Evolutionary conservation across 345 rosid species (phyloP).

Genomic region (Firmiana major): DNA sequence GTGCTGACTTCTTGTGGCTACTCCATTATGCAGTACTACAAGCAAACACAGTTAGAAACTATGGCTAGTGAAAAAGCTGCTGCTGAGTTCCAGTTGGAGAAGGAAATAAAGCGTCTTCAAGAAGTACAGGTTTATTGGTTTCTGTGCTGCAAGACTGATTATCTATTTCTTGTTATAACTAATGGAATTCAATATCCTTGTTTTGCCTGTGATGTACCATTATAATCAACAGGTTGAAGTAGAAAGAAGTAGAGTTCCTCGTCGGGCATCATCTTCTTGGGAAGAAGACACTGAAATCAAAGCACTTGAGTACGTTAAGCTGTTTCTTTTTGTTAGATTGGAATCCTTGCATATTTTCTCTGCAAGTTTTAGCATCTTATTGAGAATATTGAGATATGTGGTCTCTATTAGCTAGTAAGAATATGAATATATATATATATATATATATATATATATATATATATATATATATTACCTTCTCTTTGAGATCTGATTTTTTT

Average conservation of each 20-base stretch:
- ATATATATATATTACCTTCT: background rate
- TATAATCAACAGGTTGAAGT: slow-evolving; percentile 61
- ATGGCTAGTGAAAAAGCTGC: slow-evolving; percentile 99
- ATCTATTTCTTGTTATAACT: background rate
- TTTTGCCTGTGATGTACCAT: slow-evolving; percentile 8
- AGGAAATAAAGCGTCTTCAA: slow-evolving; percentile 78
- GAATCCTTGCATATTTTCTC: background rate
- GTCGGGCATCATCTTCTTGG: slow-evolving; percentile 76
- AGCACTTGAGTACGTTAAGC: slow-evolving; percentile 75
- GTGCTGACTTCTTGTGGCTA: slow-evolving; percentile 14
- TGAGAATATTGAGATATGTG: background rate
- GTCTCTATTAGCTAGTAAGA: background rate
- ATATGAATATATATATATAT: too few species aligned
- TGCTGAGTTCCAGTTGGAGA: slow-evolving; percentile 95
- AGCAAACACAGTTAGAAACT: slow-evolving; percentile 97
- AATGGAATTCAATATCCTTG: background rate
- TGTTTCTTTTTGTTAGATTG: background rate
- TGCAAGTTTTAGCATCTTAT: slow-evolving; percentile 9
- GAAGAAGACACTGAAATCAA: slow-evolving; percentile 93
- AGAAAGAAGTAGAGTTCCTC: slow-evolving; percentile 78
- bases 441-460: too few species aligned
- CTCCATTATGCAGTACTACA: slow-evolving; percentile 64
- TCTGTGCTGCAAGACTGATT: slow-evolving; percentile 16
- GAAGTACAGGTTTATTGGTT: slow-evolving; percentile 68
- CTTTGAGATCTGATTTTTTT: background rate